Evolutionary conservation across 176 grass and related monocot species (phyloP), one percentile per base, ranked within the genome.

Genomic region (Puya raimondii): DNA sequence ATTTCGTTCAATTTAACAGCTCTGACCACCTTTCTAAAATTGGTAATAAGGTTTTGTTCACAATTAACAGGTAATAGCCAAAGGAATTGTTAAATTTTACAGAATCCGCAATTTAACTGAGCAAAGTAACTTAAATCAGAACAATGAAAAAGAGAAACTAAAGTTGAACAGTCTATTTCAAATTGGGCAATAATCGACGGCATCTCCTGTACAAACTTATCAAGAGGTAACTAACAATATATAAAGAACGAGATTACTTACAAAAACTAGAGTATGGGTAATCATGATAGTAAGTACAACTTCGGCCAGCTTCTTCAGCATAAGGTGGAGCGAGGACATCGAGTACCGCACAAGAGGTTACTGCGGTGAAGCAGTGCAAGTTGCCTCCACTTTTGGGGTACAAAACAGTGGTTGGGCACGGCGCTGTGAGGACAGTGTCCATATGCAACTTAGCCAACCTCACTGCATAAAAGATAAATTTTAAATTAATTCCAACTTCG

Each of bases 251-350:
- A 71, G 20, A 50, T 52, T 15, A 82, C 88, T 91, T 87, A 91
- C 88, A 80, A 73, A 91, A 86, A 48, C 71, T 85, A 49, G 85
- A 80, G 72, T 80, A 87, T 20, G 84, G 88, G 58, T 87, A 87
- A 20, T 91, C 88, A 53, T 87, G 75, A 70, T 69, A 91, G 71
- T 91, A 91, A 67, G 85, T 87, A 78, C 88, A 91, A 23, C 48
- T 12, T 3, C 88, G 81, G 12, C 85, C 88, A 80, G 23, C 72
- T 53, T 77, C 70, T 64, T 85, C 76, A 4, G 66, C 70, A 73
- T 91, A 91, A 22, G 85, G 85, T 16, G 88, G 88, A 23, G 88
- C 79, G 63, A 91, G 82, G 49, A 91, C 85, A 71, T 91, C 88
- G 47, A 91, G 85, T 63, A 91, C 79, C 79, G 88, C 88, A 85